Conservation (phyloP, 1,139 yeast species). For the Meyerozyma carpophila region DNA sequence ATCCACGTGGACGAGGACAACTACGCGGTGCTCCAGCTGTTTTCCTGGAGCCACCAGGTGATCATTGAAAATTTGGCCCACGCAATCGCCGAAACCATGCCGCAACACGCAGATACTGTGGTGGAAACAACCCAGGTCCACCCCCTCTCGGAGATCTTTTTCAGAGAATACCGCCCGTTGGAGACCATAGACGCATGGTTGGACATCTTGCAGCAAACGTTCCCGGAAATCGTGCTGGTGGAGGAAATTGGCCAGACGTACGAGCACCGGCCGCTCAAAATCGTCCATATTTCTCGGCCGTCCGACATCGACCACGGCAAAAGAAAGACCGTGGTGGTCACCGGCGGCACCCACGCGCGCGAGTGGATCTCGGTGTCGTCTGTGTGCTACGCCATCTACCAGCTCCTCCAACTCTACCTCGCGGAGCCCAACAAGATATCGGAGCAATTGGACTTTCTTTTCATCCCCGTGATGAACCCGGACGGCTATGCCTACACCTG, state of each 20-base stretch:
- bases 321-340: constrained; percentile 66
- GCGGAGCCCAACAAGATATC: constrained; percentile 30
- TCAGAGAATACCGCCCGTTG: constrained; percentile 65
- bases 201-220: constrained; percentile 48
- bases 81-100: constrained; percentile 50
- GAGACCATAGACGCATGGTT: constrained; percentile 71
- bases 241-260: constrained; percentile 70
- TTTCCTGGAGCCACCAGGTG: constrained; percentile 22
- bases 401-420: constrained; percentile 49
- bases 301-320: constrained; percentile 37
- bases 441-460: constrained; percentile 55
- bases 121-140: constrained; percentile 5
- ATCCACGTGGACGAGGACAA: constrained; percentile 25
- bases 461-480: constrained; percentile 82
- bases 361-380: constrained; percentile 85
- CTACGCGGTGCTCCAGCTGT: constrained; percentile 16
- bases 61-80: constrained; percentile 57
- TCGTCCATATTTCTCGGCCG: constrained; percentile 56
- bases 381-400: constrained; percentile 56
- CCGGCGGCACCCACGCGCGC: constrained; percentile 85
- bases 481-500: constrained; percentile 88
- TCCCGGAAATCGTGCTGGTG: constrained; percentile 53
- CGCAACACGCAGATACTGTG: constrained; percentile 14
- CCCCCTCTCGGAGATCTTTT: constrained; percentile 45
- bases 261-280: constrained; percentile 67